Evolutionary conservation across 1,139 yeast species (phyloP).

Genomic region (Saccharomycopsis hybrid): DNA sequence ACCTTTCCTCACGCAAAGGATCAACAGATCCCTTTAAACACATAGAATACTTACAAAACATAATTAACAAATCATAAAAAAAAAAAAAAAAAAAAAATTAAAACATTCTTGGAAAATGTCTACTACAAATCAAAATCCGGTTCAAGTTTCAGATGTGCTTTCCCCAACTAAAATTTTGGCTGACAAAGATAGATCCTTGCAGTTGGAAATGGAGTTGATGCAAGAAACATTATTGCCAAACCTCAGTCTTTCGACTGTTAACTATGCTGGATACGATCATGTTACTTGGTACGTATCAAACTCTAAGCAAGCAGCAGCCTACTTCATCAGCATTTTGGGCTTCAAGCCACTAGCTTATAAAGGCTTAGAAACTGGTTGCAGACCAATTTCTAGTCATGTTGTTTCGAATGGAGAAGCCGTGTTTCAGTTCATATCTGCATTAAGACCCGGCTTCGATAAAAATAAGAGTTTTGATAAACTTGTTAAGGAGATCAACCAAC

Average conservation of each 20-base stretch:
- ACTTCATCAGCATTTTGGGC: slow-evolving; percentile 52
- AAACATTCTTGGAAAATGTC: too few species aligned
- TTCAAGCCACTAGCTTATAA: slow-evolving; percentile 55
- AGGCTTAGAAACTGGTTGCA: slow-evolving; percentile 65
- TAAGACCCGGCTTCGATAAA: slow-evolving; percentile 24
- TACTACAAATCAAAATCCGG: too few species aligned
- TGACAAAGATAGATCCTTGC: too few species aligned
- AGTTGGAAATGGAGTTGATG: too few species aligned
- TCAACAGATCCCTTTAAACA: too few species aligned
- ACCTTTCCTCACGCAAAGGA: too few species aligned
- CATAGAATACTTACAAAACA: too few species aligned
- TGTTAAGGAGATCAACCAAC: slow-evolving; percentile 38
- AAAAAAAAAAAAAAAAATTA: too few species aligned
- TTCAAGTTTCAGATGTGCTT: too few species aligned
- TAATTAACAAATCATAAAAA: too few species aligned
- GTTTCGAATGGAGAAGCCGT: slow-evolving; percentile 50
- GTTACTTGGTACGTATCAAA: slow-evolving; percentile 59
- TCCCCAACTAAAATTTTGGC: too few species aligned
- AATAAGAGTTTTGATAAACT: slow-evolving; percentile 16
- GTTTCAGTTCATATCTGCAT: slow-evolving; percentile 45
- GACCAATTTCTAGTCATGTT: slow-evolving; percentile 52
- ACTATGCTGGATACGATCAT: slow-evolving; percentile 40
- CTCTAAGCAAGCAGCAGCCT: slow-evolving; percentile 57
- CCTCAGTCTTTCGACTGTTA: slow-evolving; percentile 4
- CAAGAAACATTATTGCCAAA: slow-evolving; percentile 12